Evolutionary conservation across 192 early-diverging fungal species (phyloP), one percentile per base, ranked within the genome.

Genomic region (Backusella parvicylindrica): DNA sequence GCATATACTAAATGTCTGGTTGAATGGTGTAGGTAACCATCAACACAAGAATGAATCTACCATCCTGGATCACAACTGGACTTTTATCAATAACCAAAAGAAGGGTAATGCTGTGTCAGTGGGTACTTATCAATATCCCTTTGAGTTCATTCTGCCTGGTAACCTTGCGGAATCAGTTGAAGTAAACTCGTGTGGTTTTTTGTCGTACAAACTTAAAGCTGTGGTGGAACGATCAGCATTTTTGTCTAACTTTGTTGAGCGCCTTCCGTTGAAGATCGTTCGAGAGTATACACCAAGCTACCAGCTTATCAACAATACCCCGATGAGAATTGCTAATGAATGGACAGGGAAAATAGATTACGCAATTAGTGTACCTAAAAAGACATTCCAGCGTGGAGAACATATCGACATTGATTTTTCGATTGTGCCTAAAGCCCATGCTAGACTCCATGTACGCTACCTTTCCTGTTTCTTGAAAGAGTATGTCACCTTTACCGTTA

Each of bases 131-230:
- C 71, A 74, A 43, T 92, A 84, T 78, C 71, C 74, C 43, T 92
- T 92, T 74, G 89, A 90, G 64, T 40, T 88, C 28, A 70, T 83
- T 21, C 8, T 90, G 11, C 84, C 87, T 2, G 90, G 90, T 6
- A 77, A 86, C 53, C 79, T 89, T 67, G 87, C 88, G 4, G 90
- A 92, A 78, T 88, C 90, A 1, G 75, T 89, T n/a, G 77, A 82
- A 28, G 82, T 78, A 16, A 64, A 71, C 64, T 43, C 26, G 37
- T 64, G 64, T 30, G 87, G 88, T 16, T 80, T 78, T 49, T 72
- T 92, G 32, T 71, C 77, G 9, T 92, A 92, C 74, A 77, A 75
- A 30, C 69, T 92, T 37, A 84, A 85, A 50, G 89, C 87, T 0
- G 64, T 80, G 1, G 81, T 85, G 21, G 88, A 87, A 72, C 83